Conservation (phyloP, 805 yeast genomes). For the Metschnikowia noctiluminum region DNA sequence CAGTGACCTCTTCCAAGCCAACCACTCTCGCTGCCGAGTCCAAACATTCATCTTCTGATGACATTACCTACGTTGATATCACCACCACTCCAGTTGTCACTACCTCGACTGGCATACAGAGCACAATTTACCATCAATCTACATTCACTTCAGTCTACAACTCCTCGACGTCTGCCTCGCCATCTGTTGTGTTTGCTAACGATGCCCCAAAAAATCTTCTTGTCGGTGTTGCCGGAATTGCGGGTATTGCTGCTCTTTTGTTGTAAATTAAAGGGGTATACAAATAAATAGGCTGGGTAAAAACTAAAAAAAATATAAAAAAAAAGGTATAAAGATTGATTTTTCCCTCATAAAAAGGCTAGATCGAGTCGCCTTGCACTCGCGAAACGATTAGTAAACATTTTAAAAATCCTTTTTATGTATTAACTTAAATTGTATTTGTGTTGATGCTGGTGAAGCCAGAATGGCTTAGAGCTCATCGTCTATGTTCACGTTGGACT, state of each 20-base stretch:
- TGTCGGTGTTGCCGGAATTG: constrained; percentile 39
- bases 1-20: constrained; percentile 10
- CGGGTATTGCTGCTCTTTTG: constrained; percentile 38
- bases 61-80: constrained; percentile 43
- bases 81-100: constrained; percentile 50
- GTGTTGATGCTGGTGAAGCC: not conserved
- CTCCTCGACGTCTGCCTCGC: constrained; percentile 19
- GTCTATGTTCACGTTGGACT: constrained; percentile 8
- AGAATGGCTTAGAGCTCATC: constrained; percentile 15
- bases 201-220: constrained; percentile 28
- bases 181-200: constrained; percentile 29
- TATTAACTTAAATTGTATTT: no score
- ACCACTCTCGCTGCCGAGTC: constrained; percentile 10
- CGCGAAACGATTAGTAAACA: no score
- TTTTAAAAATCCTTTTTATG: no score
- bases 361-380: no score
- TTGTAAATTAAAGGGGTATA: constrained; percentile 17
- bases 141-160: constrained; percentile 35
- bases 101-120: constrained; percentile 45
- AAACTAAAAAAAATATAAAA: not conserved
- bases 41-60: constrained; percentile 20
- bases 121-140: constrained; percentile 36
- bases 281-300: constrained; percentile 6
- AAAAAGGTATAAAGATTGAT: no score
- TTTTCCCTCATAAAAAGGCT: no score